Percentiles rank a stretch among this genome's conserved stretches.
Evolutionary conservation across 2,329 filamentous ascomycete species (phyloP).

Genomic region (Colletotrichum sp.): DNA sequence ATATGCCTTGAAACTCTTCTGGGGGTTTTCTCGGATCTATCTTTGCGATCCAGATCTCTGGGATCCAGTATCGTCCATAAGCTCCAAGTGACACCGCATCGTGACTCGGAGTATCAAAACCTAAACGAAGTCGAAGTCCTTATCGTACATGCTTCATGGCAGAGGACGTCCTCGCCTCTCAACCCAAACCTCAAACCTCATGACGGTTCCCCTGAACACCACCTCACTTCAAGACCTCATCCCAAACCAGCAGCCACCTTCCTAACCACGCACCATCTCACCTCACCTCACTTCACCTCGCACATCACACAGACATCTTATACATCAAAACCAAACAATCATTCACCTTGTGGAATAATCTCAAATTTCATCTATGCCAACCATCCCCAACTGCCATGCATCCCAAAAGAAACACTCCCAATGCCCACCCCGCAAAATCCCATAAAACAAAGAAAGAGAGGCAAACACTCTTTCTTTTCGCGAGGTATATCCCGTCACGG

Average conservation of each 20-base stretch:
- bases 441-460: not conserved
- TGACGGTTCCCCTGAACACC: too few relatives aligned
- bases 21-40: too few relatives aligned
- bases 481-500: slow-evolving; percentile 13
- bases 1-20: too few relatives aligned
- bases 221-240: not conserved
- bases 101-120: too few relatives aligned
- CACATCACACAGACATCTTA: too few relatives aligned
- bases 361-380: not conserved
- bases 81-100: too few relatives aligned
- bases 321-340: not conserved
- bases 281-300: not conserved
- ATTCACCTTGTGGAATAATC: not conserved
- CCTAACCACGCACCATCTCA: not conserved
- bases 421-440: not conserved
- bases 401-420: not conserved
- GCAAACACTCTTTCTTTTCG: slow-evolving; percentile 13
- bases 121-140: too few relatives aligned
- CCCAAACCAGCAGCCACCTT: not conserved
- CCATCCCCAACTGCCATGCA: not conserved
- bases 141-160: not conserved
- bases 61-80: too few relatives aligned
- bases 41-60: too few relatives aligned
- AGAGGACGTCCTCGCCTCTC: not conserved
- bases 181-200: too few relatives aligned